A percentile compares a stretch with the other conserved stretches of the same genome.
Conservation (phyloP, 106 monocot genomes). For the Triglochin maritima region DNA sequence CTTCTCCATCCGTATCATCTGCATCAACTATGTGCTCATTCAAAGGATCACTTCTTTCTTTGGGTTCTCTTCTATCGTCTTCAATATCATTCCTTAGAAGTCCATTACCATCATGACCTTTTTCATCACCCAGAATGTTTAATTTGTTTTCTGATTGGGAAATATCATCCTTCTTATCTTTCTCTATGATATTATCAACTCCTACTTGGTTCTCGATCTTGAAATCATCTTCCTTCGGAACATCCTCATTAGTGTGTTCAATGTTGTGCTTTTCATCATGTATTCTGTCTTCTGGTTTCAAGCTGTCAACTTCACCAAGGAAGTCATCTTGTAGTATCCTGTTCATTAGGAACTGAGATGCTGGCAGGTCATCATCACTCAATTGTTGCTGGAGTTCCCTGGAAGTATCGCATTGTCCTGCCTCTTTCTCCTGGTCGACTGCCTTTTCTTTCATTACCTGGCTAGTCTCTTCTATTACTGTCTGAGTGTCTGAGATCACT, state of each 20-base stretch:
- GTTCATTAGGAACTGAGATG: slow-evolving; percentile 6
- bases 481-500: not conserved
- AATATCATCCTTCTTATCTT: not conserved
- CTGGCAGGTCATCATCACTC: not conserved
- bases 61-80: not conserved
- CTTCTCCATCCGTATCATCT: not conserved
- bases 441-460: not conserved
- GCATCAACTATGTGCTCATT: not conserved
- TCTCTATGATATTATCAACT: not conserved
- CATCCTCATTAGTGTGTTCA: not conserved
- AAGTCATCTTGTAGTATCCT: not conserved
- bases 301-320: not conserved
- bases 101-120: not conserved
- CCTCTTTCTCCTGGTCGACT: not conserved
- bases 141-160: not conserved
- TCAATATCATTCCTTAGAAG: not conserved
- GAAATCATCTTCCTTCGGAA: not conserved
- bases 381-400: not conserved
- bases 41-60: not conserved
- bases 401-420: not conserved
- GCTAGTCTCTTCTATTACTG: not conserved
- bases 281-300: not conserved
- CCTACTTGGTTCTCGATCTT: not conserved
- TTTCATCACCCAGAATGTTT: not conserved
- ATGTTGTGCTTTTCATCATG: not conserved